Percentiles rank a stretch among this genome's conserved stretches.
phyloP scores from a whole-genome alignment of 306 rosid genomes.

The Mucuna pruriens region DNA sequence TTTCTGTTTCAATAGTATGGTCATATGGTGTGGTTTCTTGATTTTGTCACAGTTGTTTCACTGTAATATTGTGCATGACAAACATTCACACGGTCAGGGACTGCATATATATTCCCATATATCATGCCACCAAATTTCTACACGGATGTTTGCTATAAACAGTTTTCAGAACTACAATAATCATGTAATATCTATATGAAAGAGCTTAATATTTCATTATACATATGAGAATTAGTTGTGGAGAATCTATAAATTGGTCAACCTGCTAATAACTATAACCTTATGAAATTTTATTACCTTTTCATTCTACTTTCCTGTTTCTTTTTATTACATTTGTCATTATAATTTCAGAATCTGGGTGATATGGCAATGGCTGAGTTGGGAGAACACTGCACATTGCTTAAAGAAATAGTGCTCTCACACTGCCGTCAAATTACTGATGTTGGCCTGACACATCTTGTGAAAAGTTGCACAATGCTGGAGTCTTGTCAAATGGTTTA shows the following conservation, averaged over 20 bases:
- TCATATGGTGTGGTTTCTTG: neutral
- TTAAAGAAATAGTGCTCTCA: constrained; percentile 69
- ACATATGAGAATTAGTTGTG: neutral
- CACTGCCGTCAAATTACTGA: constrained; percentile 80
- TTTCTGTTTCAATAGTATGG: neutral
- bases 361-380: constrained; percentile 78
- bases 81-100: neutral
- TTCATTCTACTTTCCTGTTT: neutral
- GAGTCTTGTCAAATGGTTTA: constrained; percentile 83
- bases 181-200: neutral
- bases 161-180: neutral
- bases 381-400: constrained; percentile 75
- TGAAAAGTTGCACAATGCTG: constrained; percentile 60
- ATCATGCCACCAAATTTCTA: neutral
- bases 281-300: neutral
- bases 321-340: constrained; percentile 6
- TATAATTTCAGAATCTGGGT: constrained; percentile 66
- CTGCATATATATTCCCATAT: neutral
- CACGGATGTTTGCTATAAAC: neutral
- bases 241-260: constrained; percentile 11
- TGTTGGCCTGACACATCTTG: constrained; percentile 70
- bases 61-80: neutral
- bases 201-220: neutral
- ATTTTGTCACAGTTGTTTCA: neutral
- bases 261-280: neutral